phyloP scores from a whole-genome alignment of 768 basidiomycete species.

The Podaxis sp. region DNA sequence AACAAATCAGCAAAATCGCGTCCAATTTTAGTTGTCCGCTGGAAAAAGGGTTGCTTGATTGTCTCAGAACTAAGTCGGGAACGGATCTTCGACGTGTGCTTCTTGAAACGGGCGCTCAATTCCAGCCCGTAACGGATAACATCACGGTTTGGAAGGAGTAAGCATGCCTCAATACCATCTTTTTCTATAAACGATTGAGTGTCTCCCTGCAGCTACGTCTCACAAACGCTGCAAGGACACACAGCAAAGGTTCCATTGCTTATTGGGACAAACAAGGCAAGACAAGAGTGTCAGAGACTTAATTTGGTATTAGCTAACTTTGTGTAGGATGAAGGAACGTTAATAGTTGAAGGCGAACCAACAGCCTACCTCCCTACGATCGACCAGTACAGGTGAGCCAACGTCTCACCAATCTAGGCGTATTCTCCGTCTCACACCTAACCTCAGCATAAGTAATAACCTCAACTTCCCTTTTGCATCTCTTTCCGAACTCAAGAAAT shows the following conservation, averaged over 20 bases:
- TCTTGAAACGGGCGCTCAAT: constrained; percentile 28
- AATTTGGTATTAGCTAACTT: not conserved
- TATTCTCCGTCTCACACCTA: not conserved
- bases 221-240: constrained; percentile 27
- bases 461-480: constrained; percentile 31
- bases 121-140: constrained; percentile 33
- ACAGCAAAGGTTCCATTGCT: constrained; percentile 29
- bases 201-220: constrained; percentile 22
- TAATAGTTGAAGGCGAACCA: constrained; percentile 32
- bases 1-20: constrained; percentile 28
- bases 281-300: not conserved
- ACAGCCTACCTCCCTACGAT: constrained; percentile 32
- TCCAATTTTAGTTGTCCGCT: constrained; percentile 26
- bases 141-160: constrained; percentile 33
- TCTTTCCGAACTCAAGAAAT: constrained; percentile 21
- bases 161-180: not conserved
- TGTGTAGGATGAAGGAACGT: constrained; percentile 30
- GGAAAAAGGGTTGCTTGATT: constrained; percentile 25
- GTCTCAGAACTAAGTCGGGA: constrained; percentile 27
- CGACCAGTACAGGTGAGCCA: constrained; percentile 23
- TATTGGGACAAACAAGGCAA: constrained; percentile 31
- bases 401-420: not conserved
- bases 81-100: constrained; percentile 23
- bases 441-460: constrained; percentile 27
- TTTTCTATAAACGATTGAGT: not conserved